Percentiles rank a stretch among this genome's conserved stretches.
Evolutionary conservation across 768 basidiomycete species (phyloP).

Genomic region (Mycena alexandri): DNA sequence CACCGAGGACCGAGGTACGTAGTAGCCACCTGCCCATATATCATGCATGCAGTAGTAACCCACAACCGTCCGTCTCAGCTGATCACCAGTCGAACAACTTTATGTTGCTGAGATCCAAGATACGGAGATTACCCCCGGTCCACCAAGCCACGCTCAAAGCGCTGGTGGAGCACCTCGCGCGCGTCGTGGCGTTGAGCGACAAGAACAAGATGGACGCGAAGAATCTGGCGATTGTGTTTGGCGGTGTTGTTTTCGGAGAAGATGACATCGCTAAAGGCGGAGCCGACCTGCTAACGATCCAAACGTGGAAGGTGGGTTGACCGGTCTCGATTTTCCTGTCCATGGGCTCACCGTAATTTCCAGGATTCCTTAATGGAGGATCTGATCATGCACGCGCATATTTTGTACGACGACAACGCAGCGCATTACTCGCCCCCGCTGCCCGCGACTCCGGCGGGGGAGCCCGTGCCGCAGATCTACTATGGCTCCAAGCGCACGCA

Average conservation of each 20-base stretch:
- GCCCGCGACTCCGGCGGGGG: slow-evolving; percentile 78
- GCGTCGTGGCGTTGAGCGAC: slow-evolving; percentile 73
- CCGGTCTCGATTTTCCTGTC: neutral
- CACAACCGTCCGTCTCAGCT: slow-evolving; percentile 53
- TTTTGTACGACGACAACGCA: slow-evolving; percentile 73
- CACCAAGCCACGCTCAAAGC: slow-evolving; percentile 89
- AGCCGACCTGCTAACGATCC: slow-evolving; percentile 78
- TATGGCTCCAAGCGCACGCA: slow-evolving; percentile 84
- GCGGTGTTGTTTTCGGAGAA: slow-evolving; percentile 90
- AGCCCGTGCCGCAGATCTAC: slow-evolving; percentile 65
- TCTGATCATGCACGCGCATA: slow-evolving; percentile 75
- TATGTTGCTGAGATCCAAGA: slow-evolving; percentile 85
- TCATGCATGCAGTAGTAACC: neutral
- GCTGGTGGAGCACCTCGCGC: slow-evolving; percentile 84
- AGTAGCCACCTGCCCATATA: slow-evolving; percentile 9
- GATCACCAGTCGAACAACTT: slow-evolving; percentile 81
- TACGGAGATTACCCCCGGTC: slow-evolving; percentile 83
- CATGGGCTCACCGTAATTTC: neutral
- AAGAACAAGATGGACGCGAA: slow-evolving; percentile 96
- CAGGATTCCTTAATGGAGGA: slow-evolving; percentile 82
- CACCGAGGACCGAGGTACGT: slow-evolving; percentile 78
- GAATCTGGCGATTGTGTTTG: slow-evolving; percentile 93
- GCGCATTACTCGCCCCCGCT: slow-evolving; percentile 72
- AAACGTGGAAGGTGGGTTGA: slow-evolving; percentile 73
- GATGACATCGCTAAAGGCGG: slow-evolving; percentile 87